Evolutionary conservation across 768 basidiomycete genomes (phyloP), one percentile per base, ranked within the genome.

Genomic region (Naganishia kalamii): DNA sequence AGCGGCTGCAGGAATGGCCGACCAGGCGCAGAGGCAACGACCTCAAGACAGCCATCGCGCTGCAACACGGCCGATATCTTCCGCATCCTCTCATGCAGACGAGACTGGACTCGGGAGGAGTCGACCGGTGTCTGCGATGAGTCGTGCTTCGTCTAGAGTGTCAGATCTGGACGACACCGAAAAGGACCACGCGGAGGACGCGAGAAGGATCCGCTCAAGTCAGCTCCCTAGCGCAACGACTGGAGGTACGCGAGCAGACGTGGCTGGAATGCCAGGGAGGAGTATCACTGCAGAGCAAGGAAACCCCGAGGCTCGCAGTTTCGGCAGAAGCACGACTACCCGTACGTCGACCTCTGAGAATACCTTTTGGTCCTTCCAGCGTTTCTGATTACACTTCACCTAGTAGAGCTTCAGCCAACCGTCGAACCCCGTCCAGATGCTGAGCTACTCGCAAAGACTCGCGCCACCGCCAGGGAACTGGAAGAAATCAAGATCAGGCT

Each of bases 401-500:
- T 21, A 29, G 13, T 23, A 23, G 13, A 25, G 15, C 25, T 23
- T n/a, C 11, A 25, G 15, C 10, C 11, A 61, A 13, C 21, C 25
- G 46, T 13, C 2, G 33, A 49, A 19, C 33, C 17, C 37, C 33
- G 33, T 8, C 6, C 23, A 25, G 33, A 41, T 35, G 25, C n/a
- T 23, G 47, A 50, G 17, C n/a, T 47, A 19, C 3, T 37, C 32
- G 19, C 30, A 0, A 37, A 62, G 44, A 19, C 33, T 3, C 7
- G 32, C 47, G 43, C 60, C 15, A 40, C 72, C 13, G 76, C 75
- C 29, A 70, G 72, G n/a, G 72, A 76, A 57, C 65, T 77, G 40
- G 80, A 93, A 78, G 90, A 93, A 76, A 80, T 92, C 54, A 85
- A 87, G 44, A 87, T 87, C 30, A 91, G 90, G 77, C 81, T 89